phyloP scores from a whole-genome alignment of 371 early-diverging fungal species.

The Apophysomyces ossiformis region DNA sequence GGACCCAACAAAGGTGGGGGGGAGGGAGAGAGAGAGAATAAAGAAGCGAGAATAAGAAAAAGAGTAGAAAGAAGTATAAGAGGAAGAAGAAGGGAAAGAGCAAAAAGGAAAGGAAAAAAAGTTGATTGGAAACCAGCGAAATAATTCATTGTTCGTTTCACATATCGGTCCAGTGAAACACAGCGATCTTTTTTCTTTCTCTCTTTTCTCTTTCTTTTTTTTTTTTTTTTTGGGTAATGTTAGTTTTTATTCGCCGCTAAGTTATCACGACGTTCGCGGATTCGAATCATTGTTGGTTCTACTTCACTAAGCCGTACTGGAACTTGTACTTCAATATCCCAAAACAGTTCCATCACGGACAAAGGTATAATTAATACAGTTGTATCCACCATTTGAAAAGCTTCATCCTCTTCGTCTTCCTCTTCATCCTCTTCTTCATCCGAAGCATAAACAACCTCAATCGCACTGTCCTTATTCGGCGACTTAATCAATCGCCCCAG shows the following conservation, averaged over 20 bases:
- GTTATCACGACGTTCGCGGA: slow-evolving; percentile 5
- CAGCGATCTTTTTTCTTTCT: background rate
- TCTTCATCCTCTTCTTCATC: slow-evolving; percentile 7
- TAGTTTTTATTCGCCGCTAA: slow-evolving; percentile 5
- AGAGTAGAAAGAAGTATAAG: too few relatives aligned
- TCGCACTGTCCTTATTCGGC: slow-evolving; percentile 8
- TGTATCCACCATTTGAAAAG: slow-evolving; percentile 13
- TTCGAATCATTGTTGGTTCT: slow-evolving; percentile 9
- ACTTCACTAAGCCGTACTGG: slow-evolving; percentile 20
- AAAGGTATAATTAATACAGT: slow-evolving; percentile 21
- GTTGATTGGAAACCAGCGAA: background rate
- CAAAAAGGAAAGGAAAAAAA: background rate
- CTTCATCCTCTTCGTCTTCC: background rate
- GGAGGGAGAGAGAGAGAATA: too few relatives aligned
- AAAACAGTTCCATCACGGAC: slow-evolving; percentile 22
- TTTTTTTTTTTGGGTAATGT: background rate
- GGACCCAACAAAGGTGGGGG: background rate
- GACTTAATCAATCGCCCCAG: slow-evolving; percentile 1
- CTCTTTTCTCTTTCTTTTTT: background rate
- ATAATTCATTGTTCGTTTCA: slow-evolving; percentile 4
- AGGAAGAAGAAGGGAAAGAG: background rate
- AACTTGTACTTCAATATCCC: slow-evolving; percentile 17
- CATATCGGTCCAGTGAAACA: slow-evolving; percentile 8
- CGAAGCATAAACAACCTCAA: slow-evolving; percentile 17
- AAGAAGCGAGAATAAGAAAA: background rate